Evolutionary conservation across 2,329 filamentous ascomycete genomes (phyloP), one percentile per base, ranked within the genome.

Genomic region (Diaporthe citrichinensis): DNA sequence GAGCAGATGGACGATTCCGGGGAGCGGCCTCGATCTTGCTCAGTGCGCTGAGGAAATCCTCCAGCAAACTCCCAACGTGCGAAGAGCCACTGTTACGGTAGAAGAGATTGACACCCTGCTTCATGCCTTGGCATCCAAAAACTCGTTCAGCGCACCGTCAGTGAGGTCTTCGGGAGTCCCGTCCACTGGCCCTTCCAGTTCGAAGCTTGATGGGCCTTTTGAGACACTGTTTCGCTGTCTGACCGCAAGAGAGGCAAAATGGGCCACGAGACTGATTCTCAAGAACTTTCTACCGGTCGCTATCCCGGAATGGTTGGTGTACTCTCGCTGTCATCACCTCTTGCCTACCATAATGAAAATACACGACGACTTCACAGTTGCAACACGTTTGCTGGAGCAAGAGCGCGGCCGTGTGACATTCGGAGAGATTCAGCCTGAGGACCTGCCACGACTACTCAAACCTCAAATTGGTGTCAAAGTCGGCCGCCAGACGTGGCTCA

Each of bases 221-320:
- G 86, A 86, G 28, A 81, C 82, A 0, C 81, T 96, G 1, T 94
- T 94, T 79, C 85, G 84, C 41, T 89, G 90, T 10, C 81, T 95
- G 14, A 87, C 87, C 61, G 90, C 94, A 4, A 86, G 87, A 58
- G 94, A 98, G 81, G 93, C 92, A 5, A 98, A 98, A 84, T 98
- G 96, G 96, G 88, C 98, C 15, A 94, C 94, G 0, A 90, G 96
- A 4, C 86, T 98, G 41, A 87, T 98, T 8, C 86, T 98, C 39
- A 97, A 97, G 81, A 90, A 92, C 77, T 94, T 93, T 76, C 87
- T 89, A n/a, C 93, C 94, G 0, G 86, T 96, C 0, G 82, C 89
- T 2, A 80, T 97, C 2, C 91, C 95, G 31, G 84, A 86, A 9
- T 78, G 83, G 1, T 82, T 89, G 25, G 84, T 94, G 0, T 87